Percentiles rank a stretch among this genome's conserved stretches.
Conservation (phyloP, 1,139 yeast species). For the Yamadazyma songkhlaensis region DNA sequence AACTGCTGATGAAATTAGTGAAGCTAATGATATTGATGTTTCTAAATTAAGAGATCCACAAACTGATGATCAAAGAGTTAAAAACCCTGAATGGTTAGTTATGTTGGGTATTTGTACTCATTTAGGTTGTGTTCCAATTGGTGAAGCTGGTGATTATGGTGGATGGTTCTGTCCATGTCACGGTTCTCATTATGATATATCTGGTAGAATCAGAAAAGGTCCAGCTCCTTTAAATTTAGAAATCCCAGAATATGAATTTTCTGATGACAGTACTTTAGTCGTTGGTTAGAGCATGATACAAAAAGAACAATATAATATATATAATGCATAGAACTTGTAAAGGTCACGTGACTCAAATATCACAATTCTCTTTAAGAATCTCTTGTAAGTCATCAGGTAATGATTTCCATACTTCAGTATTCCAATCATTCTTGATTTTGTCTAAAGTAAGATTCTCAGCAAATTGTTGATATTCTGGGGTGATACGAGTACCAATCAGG, state of each 20-base stretch:
- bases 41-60: conserved; percentile 88
- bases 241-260: conserved; percentile 86
- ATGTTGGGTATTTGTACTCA: conserved; percentile 99
- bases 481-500: conserved; percentile 17
- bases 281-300: conserved; percentile 46
- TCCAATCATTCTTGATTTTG: conserved; percentile 22
- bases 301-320: conserved; percentile 1
- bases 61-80: conserved; percentile 87
- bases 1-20: conserved; percentile 88
- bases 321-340: conserved; percentile 3
- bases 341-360: not conserved
- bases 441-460: conserved; percentile 15
- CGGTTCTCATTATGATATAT: conserved; percentile 99
- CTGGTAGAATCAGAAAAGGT: conserved; percentile 99
- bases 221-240: conserved; percentile 99
- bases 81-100: conserved; percentile 97
- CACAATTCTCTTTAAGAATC: not conserved
- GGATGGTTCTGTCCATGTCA: conserved; percentile 99
- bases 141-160: conserved; percentile 99
- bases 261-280: conserved; percentile 73
- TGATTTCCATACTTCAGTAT: conserved; percentile 26
- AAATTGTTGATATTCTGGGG: conserved; percentile 11
- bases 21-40: conserved; percentile 83
- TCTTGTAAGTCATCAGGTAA: conserved; percentile 42
- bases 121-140: conserved; percentile 99